Percentiles rank a stretch among this genome's conserved stretches.
Evolutionary conservation across 345 rosid genomes (phyloP).

Genomic region (Nephelium lappaceum): DNA sequence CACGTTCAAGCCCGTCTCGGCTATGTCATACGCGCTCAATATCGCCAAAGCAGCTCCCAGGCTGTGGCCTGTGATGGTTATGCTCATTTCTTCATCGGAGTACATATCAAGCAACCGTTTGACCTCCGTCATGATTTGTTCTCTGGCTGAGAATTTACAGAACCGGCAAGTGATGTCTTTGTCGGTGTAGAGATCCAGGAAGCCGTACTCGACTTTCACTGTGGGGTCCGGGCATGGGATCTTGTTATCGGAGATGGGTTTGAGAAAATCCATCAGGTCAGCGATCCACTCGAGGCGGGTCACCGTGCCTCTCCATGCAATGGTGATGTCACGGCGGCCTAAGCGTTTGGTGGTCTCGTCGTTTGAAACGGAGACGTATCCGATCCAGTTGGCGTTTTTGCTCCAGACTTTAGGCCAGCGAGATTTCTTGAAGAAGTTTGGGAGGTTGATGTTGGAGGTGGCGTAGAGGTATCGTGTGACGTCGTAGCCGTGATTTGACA

Average conservation of each 20-base stretch:
- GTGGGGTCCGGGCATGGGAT: slow-evolving; percentile 69
- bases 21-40: slow-evolving; percentile 74
- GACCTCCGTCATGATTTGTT: slow-evolving; percentile 66
- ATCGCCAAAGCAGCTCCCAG: slow-evolving; percentile 79
- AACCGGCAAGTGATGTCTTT: slow-evolving; percentile 60
- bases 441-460: slow-evolving; percentile 71
- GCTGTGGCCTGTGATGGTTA: slow-evolving; percentile 84
- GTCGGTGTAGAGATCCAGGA: slow-evolving; percentile 75
- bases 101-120: slow-evolving; percentile 49
- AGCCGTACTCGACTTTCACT: slow-evolving; percentile 82
- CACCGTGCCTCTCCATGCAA: slow-evolving; percentile 88
- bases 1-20: slow-evolving; percentile 59
- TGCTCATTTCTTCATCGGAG: slow-evolving; percentile 57
- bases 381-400: slow-evolving; percentile 85
- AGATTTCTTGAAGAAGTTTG: slow-evolving; percentile 79
- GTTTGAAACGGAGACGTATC: slow-evolving; percentile 75
- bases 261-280: slow-evolving; percentile 73
- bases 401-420: slow-evolving; percentile 91
- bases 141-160: slow-evolving; percentile 71
- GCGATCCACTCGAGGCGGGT: slow-evolving; percentile 77
- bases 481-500: slow-evolving; percentile 53
- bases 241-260: slow-evolving; percentile 46
- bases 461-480: slow-evolving; percentile 74
- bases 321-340: slow-evolving; percentile 72
- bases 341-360: slow-evolving; percentile 47